Percentiles rank a stretch among this genome's conserved stretches.
These are phyloP conservation scores for Jimgerdemannia flammicorona DNA, from an alignment of 192 early-diverging fungal genomes.

Conservation along the genomic window DNA sequence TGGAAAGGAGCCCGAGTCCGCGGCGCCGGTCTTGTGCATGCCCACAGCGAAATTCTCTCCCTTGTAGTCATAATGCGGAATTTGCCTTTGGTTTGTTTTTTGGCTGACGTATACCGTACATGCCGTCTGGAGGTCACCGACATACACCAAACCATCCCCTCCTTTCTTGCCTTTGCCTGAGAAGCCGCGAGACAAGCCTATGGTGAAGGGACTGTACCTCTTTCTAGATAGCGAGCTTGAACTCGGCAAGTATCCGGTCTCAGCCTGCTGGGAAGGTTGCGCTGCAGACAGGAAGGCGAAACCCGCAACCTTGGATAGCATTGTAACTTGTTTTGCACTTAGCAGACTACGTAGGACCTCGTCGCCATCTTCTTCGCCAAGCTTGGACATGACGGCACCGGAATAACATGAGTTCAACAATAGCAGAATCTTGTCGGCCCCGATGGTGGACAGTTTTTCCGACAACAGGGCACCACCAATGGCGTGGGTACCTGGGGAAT, in stretches of 20 bases:
- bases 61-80: background rate
- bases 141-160: background rate
- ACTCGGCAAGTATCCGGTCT: background rate
- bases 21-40: background rate
- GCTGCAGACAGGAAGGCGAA: background rate
- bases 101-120: background rate
- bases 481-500: background rate
- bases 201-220: background rate
- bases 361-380: background rate
- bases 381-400: background rate
- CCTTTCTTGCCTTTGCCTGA: background rate
- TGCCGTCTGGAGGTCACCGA: background rate
- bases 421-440: background rate
- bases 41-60: background rate
- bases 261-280: background rate
- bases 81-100: background rate
- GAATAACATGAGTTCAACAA: background rate
- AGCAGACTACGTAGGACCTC: background rate
- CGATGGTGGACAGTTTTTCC: background rate
- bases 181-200: background rate
- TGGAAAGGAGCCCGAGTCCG: background rate
- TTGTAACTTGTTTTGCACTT: background rate
- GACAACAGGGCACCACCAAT: background rate
- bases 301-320: background rate
- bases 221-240: background rate